Conservation (phyloP, 768 basidiomycete species). For the Tricholoma sp. region DNA sequence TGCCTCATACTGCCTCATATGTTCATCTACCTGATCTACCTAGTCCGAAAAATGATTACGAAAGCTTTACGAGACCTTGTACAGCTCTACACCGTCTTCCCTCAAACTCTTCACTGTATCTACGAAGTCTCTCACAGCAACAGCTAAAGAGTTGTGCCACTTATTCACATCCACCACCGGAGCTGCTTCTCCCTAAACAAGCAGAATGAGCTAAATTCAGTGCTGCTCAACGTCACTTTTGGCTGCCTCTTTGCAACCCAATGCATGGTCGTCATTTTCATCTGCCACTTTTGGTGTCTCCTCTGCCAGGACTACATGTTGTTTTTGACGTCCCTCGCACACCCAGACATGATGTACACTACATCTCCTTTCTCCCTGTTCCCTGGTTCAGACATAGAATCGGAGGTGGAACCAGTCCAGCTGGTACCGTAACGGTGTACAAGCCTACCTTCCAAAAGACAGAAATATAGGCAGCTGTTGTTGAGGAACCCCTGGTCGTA, state of each 20-base stretch:
- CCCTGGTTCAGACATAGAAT: conserved; percentile 2
- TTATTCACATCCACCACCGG: neutral
- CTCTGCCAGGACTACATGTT: conserved; percentile 86
- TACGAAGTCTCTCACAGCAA: neutral
- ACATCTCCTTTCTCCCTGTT: neutral
- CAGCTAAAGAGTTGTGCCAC: neutral
- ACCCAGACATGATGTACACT: conserved; percentile 35
- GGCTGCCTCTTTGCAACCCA: conserved; percentile 55
- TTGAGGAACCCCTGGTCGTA: neutral
- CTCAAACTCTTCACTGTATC: neutral
- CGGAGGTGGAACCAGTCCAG: conserved; percentile 33
- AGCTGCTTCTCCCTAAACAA: conserved; percentile 11
- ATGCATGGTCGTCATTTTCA: conserved; percentile 73
- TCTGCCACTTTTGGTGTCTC: conserved; percentile 88
- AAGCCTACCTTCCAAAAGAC: conserved; percentile 56
- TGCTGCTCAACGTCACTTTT: conserved; percentile 53
- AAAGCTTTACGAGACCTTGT: neutral
- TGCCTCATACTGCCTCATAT: conserved; percentile 1
- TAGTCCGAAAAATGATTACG: neutral
- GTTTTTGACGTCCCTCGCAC: conserved; percentile 43
- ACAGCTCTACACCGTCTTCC: neutral
- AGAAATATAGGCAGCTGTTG: conserved; percentile 73
- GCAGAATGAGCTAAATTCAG: conserved; percentile 49
- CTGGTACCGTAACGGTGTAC: conserved; percentile 73
- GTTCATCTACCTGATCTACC: neutral